These are phyloP conservation scores for Dianthus caryophyllus DNA, from an alignment of 148 eudicot species.

Conservation along the genomic window DNA sequence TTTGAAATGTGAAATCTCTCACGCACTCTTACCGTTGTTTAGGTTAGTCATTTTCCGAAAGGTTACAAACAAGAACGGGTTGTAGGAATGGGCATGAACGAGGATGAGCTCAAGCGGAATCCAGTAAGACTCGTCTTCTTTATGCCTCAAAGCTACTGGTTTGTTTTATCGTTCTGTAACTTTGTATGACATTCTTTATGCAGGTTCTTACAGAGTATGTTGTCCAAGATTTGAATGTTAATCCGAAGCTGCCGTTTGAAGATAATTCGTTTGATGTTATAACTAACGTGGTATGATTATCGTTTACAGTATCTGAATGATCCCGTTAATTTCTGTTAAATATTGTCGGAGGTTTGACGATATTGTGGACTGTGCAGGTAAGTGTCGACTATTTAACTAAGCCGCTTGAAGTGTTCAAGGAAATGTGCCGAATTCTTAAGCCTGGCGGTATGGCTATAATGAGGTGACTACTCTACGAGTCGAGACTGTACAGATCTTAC, in stretches of 20 bases:
- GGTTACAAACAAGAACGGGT: conserved; percentile 82
- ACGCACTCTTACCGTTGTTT: conserved; percentile 25
- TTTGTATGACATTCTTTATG: conserved; percentile 11
- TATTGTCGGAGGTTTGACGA: conserved; percentile 8
- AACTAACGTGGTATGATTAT: conserved; percentile 81
- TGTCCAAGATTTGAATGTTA: conserved; percentile 84
- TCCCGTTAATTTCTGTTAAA: background rate
- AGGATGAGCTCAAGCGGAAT: conserved; percentile 83
- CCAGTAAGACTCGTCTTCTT: conserved; percentile 41
- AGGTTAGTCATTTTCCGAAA: conserved; percentile 95
- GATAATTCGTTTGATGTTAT: conserved; percentile 86
- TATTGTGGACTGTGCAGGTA: conserved; percentile 50
- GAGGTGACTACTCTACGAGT: conserved; percentile 48
- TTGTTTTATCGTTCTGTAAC: background rate
- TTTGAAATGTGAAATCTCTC: background rate
- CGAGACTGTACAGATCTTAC: conserved; percentile 1
- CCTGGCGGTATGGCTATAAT: conserved; percentile 91
- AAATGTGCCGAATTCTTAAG: conserved; percentile 76
- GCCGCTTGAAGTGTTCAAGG: conserved; percentile 90
- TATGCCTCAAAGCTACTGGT: background rate
- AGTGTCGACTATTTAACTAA: conserved; percentile 93
- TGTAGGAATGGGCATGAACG: conserved; percentile 93
- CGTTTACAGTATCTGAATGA: conserved; percentile 5
- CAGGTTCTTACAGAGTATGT: conserved; percentile 86
- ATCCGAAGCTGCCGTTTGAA: conserved; percentile 83